Conservation (phyloP, 352 stramenopile species). For the Phytophthora pinifolia region DNA sequence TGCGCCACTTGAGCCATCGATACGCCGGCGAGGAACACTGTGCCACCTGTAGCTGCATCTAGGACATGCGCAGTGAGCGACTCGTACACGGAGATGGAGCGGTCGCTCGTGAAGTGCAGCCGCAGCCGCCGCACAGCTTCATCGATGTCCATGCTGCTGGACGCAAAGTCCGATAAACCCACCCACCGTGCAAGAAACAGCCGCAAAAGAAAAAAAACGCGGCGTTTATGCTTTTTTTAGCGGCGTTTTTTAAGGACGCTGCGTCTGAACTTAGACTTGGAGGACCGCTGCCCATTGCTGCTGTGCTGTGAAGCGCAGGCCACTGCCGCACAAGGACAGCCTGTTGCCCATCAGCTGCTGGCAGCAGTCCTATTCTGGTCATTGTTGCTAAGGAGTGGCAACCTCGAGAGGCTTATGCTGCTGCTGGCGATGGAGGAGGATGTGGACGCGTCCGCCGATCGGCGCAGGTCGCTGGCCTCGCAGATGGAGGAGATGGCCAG, state of each 20-base stretch:
- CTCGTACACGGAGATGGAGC: constrained; percentile 46
- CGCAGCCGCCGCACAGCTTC: constrained; percentile 27
- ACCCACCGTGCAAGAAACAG: too few relatives aligned
- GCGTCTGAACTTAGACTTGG: too few relatives aligned
- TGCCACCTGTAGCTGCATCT: constrained; percentile 52
- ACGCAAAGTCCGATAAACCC: too few relatives aligned
- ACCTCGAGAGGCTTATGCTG: neutral
- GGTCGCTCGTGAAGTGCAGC: constrained; percentile 38
- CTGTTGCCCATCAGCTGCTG: too few relatives aligned
- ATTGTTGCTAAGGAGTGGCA: constrained; percentile 8
- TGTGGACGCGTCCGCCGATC: neutral
- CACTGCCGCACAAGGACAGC: too few relatives aligned
- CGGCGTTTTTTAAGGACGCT: too few relatives aligned
- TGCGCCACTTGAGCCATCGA: constrained; percentile 49
- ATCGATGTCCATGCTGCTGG: constrained; percentile 13
- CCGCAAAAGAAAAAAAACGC: too few relatives aligned
- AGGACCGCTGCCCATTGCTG: too few relatives aligned
- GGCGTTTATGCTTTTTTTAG: too few relatives aligned
- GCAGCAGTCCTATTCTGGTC: too few relatives aligned
- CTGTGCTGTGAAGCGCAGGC: too few relatives aligned
- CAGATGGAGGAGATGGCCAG: constrained; percentile 43
- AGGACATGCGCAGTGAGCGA: constrained; percentile 37
- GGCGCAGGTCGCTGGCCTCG: constrained; percentile 49
- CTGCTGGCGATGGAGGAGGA: neutral
- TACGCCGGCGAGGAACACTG: constrained; percentile 48